Conservation (phyloP, 495 filamentous ascomycete species). For the Daldinia loculata region DNA sequence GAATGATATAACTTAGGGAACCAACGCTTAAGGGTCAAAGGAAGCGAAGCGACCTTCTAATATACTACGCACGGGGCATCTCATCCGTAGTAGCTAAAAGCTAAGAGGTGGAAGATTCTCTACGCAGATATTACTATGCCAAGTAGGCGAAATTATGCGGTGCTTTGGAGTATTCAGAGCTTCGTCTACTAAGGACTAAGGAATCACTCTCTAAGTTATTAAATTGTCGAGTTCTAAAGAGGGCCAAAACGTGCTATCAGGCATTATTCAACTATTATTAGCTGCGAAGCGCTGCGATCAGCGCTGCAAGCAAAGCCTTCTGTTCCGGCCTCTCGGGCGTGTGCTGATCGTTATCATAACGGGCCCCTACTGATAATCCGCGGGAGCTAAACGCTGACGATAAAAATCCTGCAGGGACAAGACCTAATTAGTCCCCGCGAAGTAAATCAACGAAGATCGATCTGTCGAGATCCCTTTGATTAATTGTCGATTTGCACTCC, state of each 20-base stretch:
- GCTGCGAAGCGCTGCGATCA: conserved; percentile 5
- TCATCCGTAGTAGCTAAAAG: neutral
- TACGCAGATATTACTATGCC: neutral
- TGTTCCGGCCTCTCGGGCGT: conserved; percentile 20
- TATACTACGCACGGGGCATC: neutral
- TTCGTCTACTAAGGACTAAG: neutral
- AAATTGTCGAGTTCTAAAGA: conserved; percentile 1
- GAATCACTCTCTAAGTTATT: conserved; percentile 1
- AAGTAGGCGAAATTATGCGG: conserved; percentile 22
- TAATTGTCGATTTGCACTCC: conserved; percentile 11
- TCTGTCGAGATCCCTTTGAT: conserved; percentile 27
- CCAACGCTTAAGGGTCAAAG: neutral
- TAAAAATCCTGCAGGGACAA: conserved; percentile 36
- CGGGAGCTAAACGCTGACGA: conserved; percentile 38
- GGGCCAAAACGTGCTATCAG: neutral
- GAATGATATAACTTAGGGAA: conserved; percentile 1
- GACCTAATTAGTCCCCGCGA: conserved; percentile 23
- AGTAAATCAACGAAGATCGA: conserved; percentile 32
- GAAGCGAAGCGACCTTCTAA: conserved; percentile 7
- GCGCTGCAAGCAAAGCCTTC: neutral
- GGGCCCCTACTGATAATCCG: conserved; percentile 31
- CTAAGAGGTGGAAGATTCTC: neutral
- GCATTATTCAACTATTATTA: conserved; percentile 35
- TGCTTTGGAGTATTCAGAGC: neutral
- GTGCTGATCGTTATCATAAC: conserved; percentile 35